Evolutionary conservation across 306 rosid genomes (phyloP), one percentile per base, ranked within the genome.

Genomic region (Pueraria montana): DNA sequence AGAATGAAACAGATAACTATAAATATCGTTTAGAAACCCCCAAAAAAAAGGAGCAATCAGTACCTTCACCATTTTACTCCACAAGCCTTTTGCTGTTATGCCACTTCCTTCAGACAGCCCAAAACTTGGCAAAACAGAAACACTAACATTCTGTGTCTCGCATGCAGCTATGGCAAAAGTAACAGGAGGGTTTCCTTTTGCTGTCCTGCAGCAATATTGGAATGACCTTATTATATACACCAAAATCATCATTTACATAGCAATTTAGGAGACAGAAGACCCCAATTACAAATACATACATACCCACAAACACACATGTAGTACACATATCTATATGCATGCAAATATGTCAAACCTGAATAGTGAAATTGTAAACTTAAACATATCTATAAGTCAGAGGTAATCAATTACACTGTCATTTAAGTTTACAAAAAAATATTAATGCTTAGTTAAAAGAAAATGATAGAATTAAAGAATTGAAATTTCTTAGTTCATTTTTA

Each of bases 71-170:
- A 96, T 94, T 86, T 85, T 90, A 72, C 30, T 55, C 98, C 99
- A 96, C 94, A 96, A 87, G 72, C 77, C 94, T 86, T 93, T 94
- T 30, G 99, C 98, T 18, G 97, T 94, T 34, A 72, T 17, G 9
- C 11, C 11, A 82, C 94, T 91, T 87, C 92, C 96, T 86, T 92
- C 97, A 5, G 98, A 89, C 74, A 94, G 89, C 84, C 97, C 97
- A 88, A 96, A 96, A 80, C 87, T 72, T 13, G 99, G 99, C 84
- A 96, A 84, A 82, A 96, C 99, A 36, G 95, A 92, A 58, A 96
- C 98, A 40, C 86, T 94, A 30, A 96, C 99, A 83, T 96, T 96
- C 90, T 96, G 99, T 59, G 98, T 93, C 85, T 96, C 99, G 61
- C 98, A 92, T 76, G 99, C 99, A 75, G 97, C 99, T 84, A 96